Evolutionary conservation across 495 filamentous ascomycete genomes (phyloP).

Genomic region (Chlorociboria aeruginascens): DNA sequence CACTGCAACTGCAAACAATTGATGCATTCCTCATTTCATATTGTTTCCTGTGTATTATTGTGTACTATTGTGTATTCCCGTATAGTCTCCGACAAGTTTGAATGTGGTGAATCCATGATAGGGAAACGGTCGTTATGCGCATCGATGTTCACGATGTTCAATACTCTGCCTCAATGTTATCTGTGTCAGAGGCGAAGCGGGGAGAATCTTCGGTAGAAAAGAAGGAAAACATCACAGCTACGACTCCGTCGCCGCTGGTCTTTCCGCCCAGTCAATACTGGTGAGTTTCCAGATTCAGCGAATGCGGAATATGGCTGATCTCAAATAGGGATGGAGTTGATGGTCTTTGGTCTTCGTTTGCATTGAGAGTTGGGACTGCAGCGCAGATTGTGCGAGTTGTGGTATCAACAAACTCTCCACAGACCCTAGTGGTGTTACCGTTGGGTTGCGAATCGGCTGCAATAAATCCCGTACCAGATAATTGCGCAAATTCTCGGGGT

Average conservation of each 20-base stretch:
- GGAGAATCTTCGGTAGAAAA: no score
- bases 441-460: slow-evolving; percentile 26
- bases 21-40: background rate
- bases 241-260: slow-evolving; percentile 19
- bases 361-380: slow-evolving; percentile 26
- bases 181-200: no score
- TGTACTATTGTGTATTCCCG: no score
- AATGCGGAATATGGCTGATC: background rate
- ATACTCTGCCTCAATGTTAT: no score
- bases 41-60: background rate
- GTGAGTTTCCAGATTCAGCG: background rate
- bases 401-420: slow-evolving; percentile 24
- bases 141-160: background rate
- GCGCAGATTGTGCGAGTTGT: slow-evolving; percentile 25
- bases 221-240: no score
- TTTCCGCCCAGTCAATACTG: slow-evolving; percentile 25
- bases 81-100: no score
- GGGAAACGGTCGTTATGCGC: background rate
- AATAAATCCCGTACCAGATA: slow-evolving; percentile 21
- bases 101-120: no score
- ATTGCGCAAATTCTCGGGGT: slow-evolving; percentile 34
- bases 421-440: slow-evolving; percentile 27
- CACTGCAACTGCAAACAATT: no score
- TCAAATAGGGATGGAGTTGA: slow-evolving; percentile 22
- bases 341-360: slow-evolving; percentile 28